phyloP scores from a whole-genome alignment of 257 asterid genomes.

The Solanum piurae region DNA sequence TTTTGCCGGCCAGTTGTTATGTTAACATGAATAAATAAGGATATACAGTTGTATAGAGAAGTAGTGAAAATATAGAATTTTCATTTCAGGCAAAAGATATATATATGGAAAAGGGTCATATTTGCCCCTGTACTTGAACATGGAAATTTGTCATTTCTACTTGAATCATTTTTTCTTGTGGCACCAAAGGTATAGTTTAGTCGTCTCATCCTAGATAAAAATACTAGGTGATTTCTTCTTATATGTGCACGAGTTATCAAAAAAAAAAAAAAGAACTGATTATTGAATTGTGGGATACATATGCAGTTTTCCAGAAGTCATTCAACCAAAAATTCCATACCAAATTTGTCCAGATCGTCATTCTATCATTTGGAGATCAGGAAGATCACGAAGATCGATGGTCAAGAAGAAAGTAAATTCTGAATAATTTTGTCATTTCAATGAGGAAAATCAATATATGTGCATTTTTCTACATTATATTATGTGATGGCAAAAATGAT shows the following conservation, averaged over 20 bases:
- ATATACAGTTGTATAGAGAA: not conserved
- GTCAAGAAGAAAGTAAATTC: not conserved
- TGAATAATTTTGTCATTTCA: not conserved
- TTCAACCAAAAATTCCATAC: conserved; percentile 49
- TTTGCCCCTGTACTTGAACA: not conserved
- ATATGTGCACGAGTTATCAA: too few relatives aligned
- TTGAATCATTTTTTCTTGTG: not conserved
- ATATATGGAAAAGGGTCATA: not conserved
- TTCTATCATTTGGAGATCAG: conserved; percentile 72
- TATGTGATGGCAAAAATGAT: not conserved
- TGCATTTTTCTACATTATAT: not conserved
- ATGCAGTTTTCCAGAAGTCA: conserved; percentile 49
- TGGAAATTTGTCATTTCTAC: not conserved
- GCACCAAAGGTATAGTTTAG: not conserved
- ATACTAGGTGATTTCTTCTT: too few relatives aligned
- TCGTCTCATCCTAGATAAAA: too few relatives aligned
- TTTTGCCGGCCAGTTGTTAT: not conserved
- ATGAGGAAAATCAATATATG: not conserved
- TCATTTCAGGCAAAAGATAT: not conserved
- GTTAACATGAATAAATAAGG: not conserved
- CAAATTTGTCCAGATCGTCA: conserved; percentile 66
- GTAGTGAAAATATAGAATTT: not conserved
- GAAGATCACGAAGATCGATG: conserved; percentile 20
- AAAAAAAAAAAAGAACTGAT: not conserved
- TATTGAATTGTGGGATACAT: not conserved